These are phyloP conservation scores for Albophoma yamanashiensis DNA, from an alignment of 2,329 filamentous ascomycete species.

Conservation along the genomic window DNA sequence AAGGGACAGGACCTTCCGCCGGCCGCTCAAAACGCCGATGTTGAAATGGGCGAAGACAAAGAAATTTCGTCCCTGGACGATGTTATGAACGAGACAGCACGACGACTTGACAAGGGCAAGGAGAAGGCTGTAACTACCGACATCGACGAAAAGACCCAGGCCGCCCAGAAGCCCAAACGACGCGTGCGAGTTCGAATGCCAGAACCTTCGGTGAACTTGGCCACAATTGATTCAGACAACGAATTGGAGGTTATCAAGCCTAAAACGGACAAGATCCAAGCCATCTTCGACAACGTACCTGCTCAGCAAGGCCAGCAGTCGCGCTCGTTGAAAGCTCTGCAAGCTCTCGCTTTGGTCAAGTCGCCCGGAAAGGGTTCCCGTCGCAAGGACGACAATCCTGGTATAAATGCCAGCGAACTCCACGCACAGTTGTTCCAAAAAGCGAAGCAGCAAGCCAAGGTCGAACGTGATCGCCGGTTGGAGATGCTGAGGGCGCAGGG, in stretches of 20 bases:
- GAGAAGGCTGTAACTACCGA: conserved; percentile 32
- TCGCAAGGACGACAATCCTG: conserved; percentile 32
- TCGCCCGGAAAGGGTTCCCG: conserved; percentile 46
- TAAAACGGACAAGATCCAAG: conserved; percentile 40
- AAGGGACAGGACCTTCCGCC: conserved; percentile 16
- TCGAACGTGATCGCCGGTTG: conserved; percentile 67
- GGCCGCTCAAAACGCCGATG: conserved; percentile 2
- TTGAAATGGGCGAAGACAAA: conserved; percentile 10
- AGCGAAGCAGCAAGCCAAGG: conserved; percentile 68
- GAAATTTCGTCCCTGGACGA: conserved; percentile 28
- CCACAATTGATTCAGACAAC: conserved; percentile 39
- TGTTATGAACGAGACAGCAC: conserved; percentile 17
- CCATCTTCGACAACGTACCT: conserved; percentile 62
- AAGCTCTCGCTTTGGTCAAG: conserved; percentile 61
- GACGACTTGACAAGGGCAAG: conserved; percentile 46
- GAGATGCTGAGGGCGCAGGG: conserved; percentile 70
- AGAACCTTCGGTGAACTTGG: conserved; percentile 23
- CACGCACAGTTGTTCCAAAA: conserved; percentile 57
- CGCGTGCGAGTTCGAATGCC: conserved; percentile 42
- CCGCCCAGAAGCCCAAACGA: conserved; percentile 26
- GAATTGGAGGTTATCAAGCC: conserved; percentile 52
- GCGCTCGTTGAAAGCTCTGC: conserved; percentile 55
- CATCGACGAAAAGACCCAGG: conserved; percentile 8
- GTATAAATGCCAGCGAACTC: conserved; percentile 61
- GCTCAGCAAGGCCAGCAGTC: conserved; percentile 51